phyloP scores from a whole-genome alignment of 257 asterid genomes.

The Plantago elongata region DNA sequence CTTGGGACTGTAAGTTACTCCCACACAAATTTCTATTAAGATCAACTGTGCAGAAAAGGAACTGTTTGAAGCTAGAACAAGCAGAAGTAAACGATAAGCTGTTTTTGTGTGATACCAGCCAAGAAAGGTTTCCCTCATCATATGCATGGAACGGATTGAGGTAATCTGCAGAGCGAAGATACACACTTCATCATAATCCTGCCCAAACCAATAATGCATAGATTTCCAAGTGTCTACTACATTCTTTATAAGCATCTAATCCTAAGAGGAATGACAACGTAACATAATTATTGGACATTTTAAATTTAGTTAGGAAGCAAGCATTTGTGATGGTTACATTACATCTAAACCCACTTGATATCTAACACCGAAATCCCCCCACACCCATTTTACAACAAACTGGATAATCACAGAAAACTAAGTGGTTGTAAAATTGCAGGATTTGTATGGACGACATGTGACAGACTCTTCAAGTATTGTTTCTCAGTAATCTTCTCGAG shows the following conservation, averaged over 20 bases:
- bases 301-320: neutral
- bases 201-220: slow-evolving; percentile 8
- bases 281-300: neutral
- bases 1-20: neutral
- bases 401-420: no score
- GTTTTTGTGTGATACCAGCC: slow-evolving; percentile 63
- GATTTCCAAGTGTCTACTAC: neutral
- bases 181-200: neutral
- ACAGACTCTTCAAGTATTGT: no score
- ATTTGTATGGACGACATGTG: no score
- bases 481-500: no score
- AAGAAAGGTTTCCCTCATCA: slow-evolving; percentile 94
- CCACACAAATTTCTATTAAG: neutral
- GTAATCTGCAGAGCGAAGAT: slow-evolving; percentile 58
- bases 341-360: neutral
- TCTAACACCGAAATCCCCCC: no score
- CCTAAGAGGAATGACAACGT: neutral
- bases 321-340: no score
- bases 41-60: slow-evolving; percentile 4
- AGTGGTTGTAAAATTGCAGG: no score
- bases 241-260: neutral
- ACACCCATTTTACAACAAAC: no score
- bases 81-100: slow-evolving; percentile 7
- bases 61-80: slow-evolving; percentile 2
- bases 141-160: slow-evolving; percentile 91